Base-by-base conservation (phyloP, 805 yeast species). In the Cyberlindnera japonica region DNA sequence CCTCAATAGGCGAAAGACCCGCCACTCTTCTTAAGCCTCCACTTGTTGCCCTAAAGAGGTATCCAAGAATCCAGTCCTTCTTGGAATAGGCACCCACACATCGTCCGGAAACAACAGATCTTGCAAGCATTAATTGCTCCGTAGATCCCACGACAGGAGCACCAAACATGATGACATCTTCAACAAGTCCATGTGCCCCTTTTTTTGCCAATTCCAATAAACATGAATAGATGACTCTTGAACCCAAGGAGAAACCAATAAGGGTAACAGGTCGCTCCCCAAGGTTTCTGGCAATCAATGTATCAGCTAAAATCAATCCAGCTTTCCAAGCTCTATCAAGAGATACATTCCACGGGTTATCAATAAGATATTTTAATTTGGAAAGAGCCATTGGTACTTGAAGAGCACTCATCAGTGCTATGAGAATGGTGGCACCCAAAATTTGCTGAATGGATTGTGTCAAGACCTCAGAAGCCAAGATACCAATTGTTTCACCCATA, bases 281-380 rank as follows among this genome's bases (percentile, higher is more conserved):
- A 51, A 93, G 67, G 60, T 90, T 91, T 31, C 95, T 81, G 19
- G 88, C 74, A 43, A 90, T 77, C 30, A 93, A 66, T 0, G 96
- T 88, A 59, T 93, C 98, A 0, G 99, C 98, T 37, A 93, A 63
- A 33, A 93, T 79, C 41, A 79, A 68, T 5, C 99, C 99, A 0
- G 97, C 95, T 31, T 89, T 75, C 98, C 97, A 91, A 0, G 99
- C 99, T 44, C 99, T 74, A 61, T 91, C 98, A 43, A 93, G 68
- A 0, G 98, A 90, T 5, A 93, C 98, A 57, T 83, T 91, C 99
- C 99, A 93, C 1, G 99, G 99, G 55, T 93, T 93, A 56, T 93
- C 99, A 20, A 93, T 71, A 21, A 93, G 64, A 51, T 93, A 93
- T 3, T 95, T 83, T 30, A 93, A 68, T 55, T 93, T 93, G 0